A percentile compares a stretch with the other conserved stretches of the same genome.
Conservation (phyloP, 805 yeast genomes). For the Candida caryicola region DNA sequence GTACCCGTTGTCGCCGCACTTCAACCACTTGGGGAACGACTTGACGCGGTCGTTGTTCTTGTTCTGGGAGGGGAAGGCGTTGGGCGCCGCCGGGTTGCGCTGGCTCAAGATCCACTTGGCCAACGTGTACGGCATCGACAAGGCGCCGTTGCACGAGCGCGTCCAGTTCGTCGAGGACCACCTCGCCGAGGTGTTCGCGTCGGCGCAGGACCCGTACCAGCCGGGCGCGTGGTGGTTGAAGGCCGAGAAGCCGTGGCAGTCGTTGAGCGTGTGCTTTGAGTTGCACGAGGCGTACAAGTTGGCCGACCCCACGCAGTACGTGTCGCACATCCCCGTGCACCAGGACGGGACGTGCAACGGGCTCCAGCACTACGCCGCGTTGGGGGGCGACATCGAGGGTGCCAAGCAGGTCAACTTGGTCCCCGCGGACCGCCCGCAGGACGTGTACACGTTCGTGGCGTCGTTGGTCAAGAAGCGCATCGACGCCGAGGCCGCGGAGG, state of each 20-base stretch:
- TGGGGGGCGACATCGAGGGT: constrained; percentile 83
- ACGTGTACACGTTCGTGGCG: constrained; percentile 73
- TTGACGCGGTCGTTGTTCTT: constrained; percentile 66
- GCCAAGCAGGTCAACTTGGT: constrained; percentile 74
- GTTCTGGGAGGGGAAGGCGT: constrained; percentile 73
- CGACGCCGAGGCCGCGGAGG: constrained; percentile 50
- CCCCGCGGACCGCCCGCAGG: constrained; percentile 72
- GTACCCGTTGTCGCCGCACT: constrained; percentile 76
- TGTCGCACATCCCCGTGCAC: constrained; percentile 76
- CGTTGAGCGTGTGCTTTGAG: constrained; percentile 67
- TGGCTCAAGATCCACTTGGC: constrained; percentile 80
- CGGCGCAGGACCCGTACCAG: constrained; percentile 61
- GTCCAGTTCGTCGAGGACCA: constrained; percentile 56
- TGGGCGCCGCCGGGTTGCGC: constrained; percentile 61
- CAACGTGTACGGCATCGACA: constrained; percentile 72
- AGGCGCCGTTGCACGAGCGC: constrained; percentile 65
- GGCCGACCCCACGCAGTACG: constrained; percentile 60
- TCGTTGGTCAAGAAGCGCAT: constrained; percentile 56
- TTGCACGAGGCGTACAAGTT: constrained; percentile 57
- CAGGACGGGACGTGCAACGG: constrained; percentile 90
- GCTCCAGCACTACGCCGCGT: constrained; percentile 80
- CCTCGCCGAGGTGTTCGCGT: constrained; percentile 50
- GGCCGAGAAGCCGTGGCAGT: constrained; percentile 86
- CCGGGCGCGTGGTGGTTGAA: constrained; percentile 63
- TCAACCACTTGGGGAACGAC: constrained; percentile 79